Percentiles rank a stretch among this genome's conserved stretches.
Conservation (phyloP, 441 rosid genomes). For the Populus tomentosa region DNA sequence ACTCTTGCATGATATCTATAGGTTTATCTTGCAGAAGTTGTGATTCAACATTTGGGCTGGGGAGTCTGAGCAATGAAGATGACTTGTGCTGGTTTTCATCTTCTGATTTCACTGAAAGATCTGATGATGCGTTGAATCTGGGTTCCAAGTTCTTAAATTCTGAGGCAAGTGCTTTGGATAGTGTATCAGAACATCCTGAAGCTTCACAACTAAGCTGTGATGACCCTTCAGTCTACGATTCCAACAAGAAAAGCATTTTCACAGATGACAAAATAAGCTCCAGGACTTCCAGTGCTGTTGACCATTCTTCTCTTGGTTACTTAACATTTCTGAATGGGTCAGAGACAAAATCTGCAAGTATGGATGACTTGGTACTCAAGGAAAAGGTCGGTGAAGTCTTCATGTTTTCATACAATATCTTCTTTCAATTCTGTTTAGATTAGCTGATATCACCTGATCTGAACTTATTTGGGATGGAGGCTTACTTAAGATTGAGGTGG, state of each 20-base stretch:
- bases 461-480: not conserved
- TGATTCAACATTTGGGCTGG: slow-evolving; percentile 75
- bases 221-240: slow-evolving; percentile 31
- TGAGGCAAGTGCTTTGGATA: slow-evolving; percentile 25
- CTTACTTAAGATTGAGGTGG: not conserved
- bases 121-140: slow-evolving; percentile 44
- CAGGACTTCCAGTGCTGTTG: slow-evolving; percentile 21
- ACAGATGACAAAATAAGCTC: slow-evolving; percentile 30
- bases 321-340: slow-evolving; percentile 28
- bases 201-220: slow-evolving; percentile 34
- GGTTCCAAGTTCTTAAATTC: slow-evolving; percentile 32
- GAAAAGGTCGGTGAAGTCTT: slow-evolving; percentile 48
- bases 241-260: slow-evolving; percentile 27
- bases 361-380: slow-evolving; percentile 33
- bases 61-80: slow-evolving; percentile 60
- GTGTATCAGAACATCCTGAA: slow-evolving; percentile 34
- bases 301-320: slow-evolving; percentile 28
- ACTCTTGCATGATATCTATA: not conserved
- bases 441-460: not conserved
- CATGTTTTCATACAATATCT: not conserved
- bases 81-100: slow-evolving; percentile 70
- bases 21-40: slow-evolving; percentile 56
- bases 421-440: not conserved
- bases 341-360: slow-evolving; percentile 38
- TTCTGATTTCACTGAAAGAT: slow-evolving; percentile 45